A percentile compares a stretch with the other conserved stretches of the same genome.
phyloP scores from a whole-genome alignment of 2,329 filamentous ascomycete species.

The Phaeosphaeriaceae sp. region DNA sequence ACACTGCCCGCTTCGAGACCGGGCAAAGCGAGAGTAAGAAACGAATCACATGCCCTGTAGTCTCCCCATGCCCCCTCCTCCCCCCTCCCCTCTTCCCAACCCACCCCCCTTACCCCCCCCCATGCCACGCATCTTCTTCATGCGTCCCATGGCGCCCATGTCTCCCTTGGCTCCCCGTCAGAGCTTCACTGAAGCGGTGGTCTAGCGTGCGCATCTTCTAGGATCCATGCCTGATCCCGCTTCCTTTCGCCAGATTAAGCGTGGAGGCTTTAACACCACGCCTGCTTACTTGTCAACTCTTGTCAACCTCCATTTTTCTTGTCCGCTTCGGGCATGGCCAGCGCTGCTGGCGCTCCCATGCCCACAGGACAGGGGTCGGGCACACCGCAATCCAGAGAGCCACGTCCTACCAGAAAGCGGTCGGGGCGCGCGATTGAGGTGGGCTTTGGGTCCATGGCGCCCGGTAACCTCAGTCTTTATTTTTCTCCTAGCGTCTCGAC shows the following conservation, averaged over 20 bases:
- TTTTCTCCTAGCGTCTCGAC: constrained; percentile 48
- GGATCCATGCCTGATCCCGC: constrained; percentile 34
- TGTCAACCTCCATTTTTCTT: constrained; percentile 19
- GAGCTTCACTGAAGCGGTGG: constrained; percentile 35
- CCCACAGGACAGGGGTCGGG: constrained; percentile 32
- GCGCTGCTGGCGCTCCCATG: constrained; percentile 25
- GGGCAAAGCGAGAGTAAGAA: constrained; percentile 37
- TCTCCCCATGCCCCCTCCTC: no score
- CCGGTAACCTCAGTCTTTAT: constrained; percentile 38
- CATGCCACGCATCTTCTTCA: constrained; percentile 17
- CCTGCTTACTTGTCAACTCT: constrained; percentile 30
- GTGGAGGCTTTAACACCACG: constrained; percentile 24
- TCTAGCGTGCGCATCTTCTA: constrained; percentile 31
- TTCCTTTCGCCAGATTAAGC: constrained; percentile 36
- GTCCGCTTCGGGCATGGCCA: constrained; percentile 28
- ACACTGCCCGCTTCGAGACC: constrained; percentile 21
- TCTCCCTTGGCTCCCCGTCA: constrained; percentile 26
- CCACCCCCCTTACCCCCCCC: no score
- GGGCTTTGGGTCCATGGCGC: constrained; percentile 38
- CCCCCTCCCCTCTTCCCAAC: no score
- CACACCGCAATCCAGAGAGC: constrained; percentile 44
- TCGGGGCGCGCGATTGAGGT: constrained; percentile 49
- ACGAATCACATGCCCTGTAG: constrained; percentile 16
- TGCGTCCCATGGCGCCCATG: constrained; percentile 13
- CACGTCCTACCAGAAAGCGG: constrained; percentile 39